phyloP scores from a whole-genome alignment of 1,284 basidiomycete species.

The Pseudozyma pruni region DNA sequence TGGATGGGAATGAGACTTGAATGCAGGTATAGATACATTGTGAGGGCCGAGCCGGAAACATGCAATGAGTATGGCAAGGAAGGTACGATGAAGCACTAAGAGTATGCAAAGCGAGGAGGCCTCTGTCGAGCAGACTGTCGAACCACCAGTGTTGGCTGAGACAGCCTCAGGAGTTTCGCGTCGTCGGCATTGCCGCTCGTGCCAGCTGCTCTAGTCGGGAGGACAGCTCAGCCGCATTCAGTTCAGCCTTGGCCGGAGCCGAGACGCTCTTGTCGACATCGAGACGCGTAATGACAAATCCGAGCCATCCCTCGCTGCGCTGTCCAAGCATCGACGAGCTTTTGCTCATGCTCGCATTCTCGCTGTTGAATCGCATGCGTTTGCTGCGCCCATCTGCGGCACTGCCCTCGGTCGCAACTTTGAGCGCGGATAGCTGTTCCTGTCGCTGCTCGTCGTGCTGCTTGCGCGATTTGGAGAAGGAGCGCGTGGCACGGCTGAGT shows the following conservation, averaged over 20 bases:
- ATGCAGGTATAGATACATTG: constrained; percentile 26
- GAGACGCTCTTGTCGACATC: constrained; percentile 1
- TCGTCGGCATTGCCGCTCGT: constrained; percentile 1
- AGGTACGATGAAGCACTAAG: no score
- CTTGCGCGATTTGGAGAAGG: constrained; percentile 8
- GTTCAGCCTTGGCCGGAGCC: constrained; percentile 17
- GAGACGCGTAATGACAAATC: constrained; percentile 38
- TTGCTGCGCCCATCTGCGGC: not conserved
- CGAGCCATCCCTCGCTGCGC: constrained; percentile 33
- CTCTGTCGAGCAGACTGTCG: no score
- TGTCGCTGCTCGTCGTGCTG: constrained; percentile 4
- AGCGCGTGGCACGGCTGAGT: constrained; percentile 29
- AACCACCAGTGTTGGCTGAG: no score
- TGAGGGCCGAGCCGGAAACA: not conserved
- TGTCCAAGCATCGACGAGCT: constrained; percentile 2
- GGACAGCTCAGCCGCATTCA: constrained; percentile 32
- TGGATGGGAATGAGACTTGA: not conserved
- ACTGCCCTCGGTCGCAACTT: constrained; percentile 1
- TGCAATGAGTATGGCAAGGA: no score
- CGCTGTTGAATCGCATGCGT: constrained; percentile 38
- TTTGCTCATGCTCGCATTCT: constrained; percentile 17
- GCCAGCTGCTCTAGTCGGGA: constrained; percentile 22
- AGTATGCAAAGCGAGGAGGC: no score
- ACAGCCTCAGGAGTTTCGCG: not conserved
- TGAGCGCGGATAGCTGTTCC: constrained; percentile 2